phyloP scores from a whole-genome alignment of 495 filamentous ascomycete species.

The Penicilliopsis zonata region DNA sequence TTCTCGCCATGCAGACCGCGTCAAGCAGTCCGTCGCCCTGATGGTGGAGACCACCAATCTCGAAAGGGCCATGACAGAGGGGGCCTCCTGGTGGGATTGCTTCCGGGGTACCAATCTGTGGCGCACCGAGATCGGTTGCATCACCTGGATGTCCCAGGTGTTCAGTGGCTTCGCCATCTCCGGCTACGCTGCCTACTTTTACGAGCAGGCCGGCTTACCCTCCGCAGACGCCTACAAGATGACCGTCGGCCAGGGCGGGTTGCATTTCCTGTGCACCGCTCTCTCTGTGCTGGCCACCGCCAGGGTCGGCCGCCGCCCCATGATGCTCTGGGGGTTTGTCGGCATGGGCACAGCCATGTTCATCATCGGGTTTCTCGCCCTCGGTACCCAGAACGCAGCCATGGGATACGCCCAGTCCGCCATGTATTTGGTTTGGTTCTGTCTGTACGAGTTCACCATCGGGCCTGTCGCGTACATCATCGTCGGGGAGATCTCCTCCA shows the following conservation, averaged over 20 bases:
- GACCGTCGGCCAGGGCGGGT: slow-evolving; percentile 22
- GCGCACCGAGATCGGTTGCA: slow-evolving; percentile 25
- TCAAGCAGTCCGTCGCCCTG: slow-evolving; percentile 32
- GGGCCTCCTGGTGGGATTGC: slow-evolving; percentile 25
- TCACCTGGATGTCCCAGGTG: slow-evolving; percentile 16
- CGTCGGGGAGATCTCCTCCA: slow-evolving; percentile 47
- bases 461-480: slow-evolving; percentile 54
- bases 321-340: slow-evolving; percentile 39
- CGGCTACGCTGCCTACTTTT: slow-evolving; percentile 30
- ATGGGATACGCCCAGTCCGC: slow-evolving; percentile 15
- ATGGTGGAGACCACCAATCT: slow-evolving; percentile 26
- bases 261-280: slow-evolving; percentile 40
- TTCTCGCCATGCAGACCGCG: slow-evolving; percentile 1
- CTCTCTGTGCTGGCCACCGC: slow-evolving; percentile 39
- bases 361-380: slow-evolving; percentile 25
- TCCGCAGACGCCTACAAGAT: slow-evolving; percentile 13
- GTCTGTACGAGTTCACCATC: slow-evolving; percentile 46
- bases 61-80: slow-evolving; percentile 16
- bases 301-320: slow-evolving; percentile 32
- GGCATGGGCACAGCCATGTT: slow-evolving; percentile 29
- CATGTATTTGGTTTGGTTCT: slow-evolving; percentile 47
- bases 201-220: slow-evolving; percentile 24
- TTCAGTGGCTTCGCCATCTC: slow-evolving; percentile 18
- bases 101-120: slow-evolving; percentile 27
- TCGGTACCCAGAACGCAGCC: slow-evolving; percentile 10